These are phyloP conservation scores for Russula dissimulans DNA, from an alignment of 768 basidiomycete genomes.

Conservation along the genomic window DNA sequence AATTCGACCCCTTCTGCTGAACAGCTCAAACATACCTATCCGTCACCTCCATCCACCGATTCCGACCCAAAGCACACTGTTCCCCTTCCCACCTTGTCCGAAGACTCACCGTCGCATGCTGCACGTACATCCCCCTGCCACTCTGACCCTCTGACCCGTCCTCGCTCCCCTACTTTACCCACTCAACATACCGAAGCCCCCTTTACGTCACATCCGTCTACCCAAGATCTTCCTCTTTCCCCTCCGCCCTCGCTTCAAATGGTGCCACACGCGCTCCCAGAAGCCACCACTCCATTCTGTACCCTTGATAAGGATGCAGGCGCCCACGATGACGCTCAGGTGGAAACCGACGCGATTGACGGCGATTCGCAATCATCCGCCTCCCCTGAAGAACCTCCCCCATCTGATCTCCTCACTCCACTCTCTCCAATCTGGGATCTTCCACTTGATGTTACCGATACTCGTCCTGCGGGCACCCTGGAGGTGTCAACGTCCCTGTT, in stretches of 20 bases:
- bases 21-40: constrained; percentile 13
- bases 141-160: background rate
- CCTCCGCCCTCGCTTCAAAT: constrained; percentile 19
- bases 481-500: constrained; percentile 12
- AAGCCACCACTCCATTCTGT: background rate
- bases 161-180: background rate
- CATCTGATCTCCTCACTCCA: constrained; percentile 10
- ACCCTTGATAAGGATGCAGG: background rate
- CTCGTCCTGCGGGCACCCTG: constrained; percentile 3
- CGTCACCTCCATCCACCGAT: constrained; percentile 19
- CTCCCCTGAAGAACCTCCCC: constrained; percentile 3
- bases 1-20: background rate
- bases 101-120: constrained; percentile 8
- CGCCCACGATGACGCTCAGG: background rate
- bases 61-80: constrained; percentile 21
- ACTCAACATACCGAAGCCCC: background rate
- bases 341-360: background rate
- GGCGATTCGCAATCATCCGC: constrained; percentile 1
- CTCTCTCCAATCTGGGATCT: constrained; percentile 13
- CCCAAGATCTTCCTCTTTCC: constrained; percentile 13
- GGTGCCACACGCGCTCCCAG: constrained; percentile 15
- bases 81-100: constrained; percentile 14
- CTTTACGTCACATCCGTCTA: constrained; percentile 13
- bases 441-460: background rate
- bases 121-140: background rate